Percentiles rank a stretch among this genome's conserved stretches.
phyloP scores from a whole-genome alignment of 106 monocot species.

The Allium cepa region DNA sequence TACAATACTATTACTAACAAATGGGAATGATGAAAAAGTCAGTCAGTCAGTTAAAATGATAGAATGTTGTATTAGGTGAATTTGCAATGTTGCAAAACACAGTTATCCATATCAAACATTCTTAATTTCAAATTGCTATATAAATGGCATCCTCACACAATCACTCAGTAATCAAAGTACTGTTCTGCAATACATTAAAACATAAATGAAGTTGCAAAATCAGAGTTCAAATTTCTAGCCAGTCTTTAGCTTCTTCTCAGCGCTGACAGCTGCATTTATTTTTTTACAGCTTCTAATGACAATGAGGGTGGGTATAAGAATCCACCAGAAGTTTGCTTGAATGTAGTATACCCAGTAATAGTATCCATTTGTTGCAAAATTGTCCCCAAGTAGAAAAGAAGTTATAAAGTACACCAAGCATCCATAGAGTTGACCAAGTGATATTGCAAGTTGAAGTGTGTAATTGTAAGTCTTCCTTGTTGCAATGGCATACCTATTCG shows the following conservation, averaged over 20 bases:
- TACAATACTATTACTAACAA: no score
- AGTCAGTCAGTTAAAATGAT: no score
- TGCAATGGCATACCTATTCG: slow-evolving; percentile 67
- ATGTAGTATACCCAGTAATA: slow-evolving; percentile 91
- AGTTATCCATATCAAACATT: no score
- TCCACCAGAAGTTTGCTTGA: slow-evolving; percentile 69
- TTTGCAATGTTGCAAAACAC: no score
- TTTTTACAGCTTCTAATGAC: slow-evolving; percentile 79
- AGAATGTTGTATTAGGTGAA: no score
- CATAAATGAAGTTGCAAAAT: no score
- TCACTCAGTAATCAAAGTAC: no score
- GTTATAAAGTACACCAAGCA: slow-evolving; percentile 87
- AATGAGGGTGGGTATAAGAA: slow-evolving; percentile 63
- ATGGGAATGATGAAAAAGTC: no score
- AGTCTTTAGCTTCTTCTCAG: slow-evolving; percentile 42
- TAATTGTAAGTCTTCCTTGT: slow-evolving; percentile 66
- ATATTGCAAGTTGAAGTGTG: slow-evolving; percentile 63
- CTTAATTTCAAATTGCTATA: no score
- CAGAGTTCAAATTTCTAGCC: background rate
- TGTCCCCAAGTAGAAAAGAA: slow-evolving; percentile 59
- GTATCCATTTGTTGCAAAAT: slow-evolving; percentile 45
- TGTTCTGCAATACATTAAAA: no score
- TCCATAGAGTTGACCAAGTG: slow-evolving; percentile 84
- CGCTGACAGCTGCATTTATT: slow-evolving; percentile 36
- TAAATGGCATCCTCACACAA: no score